A percentile compares a stretch with the other conserved stretches of the same genome.
Evolutionary conservation across 495 filamentous ascomycete species (phyloP).

Genomic region (Elaphomyces granulatus): DNA sequence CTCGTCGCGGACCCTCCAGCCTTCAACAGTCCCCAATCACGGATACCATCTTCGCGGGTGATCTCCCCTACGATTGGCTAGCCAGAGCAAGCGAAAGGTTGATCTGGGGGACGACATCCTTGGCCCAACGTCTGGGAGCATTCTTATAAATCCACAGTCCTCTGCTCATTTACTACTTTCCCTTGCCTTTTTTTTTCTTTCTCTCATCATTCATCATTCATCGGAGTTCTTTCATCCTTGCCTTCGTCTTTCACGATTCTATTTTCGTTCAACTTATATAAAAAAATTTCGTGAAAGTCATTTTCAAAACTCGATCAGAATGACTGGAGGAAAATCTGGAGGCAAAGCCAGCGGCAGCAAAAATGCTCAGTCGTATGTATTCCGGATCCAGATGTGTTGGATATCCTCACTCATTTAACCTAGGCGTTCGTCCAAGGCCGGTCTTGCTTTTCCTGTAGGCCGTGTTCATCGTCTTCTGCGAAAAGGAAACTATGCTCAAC

Average conservation of each 20-base stretch:
- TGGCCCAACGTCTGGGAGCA: constrained; percentile 27
- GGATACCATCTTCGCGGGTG: constrained; percentile 8
- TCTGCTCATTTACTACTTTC: constrained; percentile 10
- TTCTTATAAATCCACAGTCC: constrained; percentile 34
- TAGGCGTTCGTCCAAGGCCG: constrained; percentile 97
- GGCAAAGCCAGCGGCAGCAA: constrained; percentile 96
- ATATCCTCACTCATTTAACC: constrained; percentile 10
- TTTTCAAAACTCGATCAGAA: constrained; percentile 53
- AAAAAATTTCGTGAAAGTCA: constrained; percentile 13
- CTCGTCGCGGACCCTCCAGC: too few species aligned
- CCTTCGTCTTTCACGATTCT: constrained; percentile 9
- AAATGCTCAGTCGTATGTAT: constrained; percentile 88
- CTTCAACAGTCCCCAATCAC: background rate
- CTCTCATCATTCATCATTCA: constrained; percentile 15
- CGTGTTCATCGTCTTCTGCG: constrained; percentile 99
- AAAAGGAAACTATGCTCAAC: constrained; percentile 99
- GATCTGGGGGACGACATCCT: constrained; percentile 30
- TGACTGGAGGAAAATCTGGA: constrained; percentile 98
- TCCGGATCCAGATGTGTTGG: constrained; percentile 7
- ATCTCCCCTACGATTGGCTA: constrained; percentile 28
- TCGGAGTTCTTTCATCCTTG: constrained; percentile 11
- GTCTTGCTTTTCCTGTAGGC: constrained; percentile 97
- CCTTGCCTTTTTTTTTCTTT: constrained; percentile 18
- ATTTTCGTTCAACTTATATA: constrained; percentile 11
- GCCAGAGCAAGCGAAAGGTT: constrained; percentile 35